phyloP scores from a whole-genome alignment of 2,329 filamentous ascomycete genomes.

The Elsinoe australis region DNA sequence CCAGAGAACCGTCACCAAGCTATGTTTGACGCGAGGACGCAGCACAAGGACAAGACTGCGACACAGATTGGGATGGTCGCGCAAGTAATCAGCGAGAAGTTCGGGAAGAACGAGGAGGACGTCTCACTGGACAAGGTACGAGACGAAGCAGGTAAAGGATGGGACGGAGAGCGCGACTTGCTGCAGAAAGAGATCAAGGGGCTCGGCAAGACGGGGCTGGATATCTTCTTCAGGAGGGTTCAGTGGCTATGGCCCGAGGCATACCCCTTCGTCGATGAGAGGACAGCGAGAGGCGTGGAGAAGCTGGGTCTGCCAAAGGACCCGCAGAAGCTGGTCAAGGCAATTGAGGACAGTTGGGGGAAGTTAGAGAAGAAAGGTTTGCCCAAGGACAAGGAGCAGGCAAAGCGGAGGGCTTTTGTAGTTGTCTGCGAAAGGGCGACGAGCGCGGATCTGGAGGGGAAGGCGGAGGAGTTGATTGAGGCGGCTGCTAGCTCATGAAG shows the following conservation, averaged over 20 bases:
- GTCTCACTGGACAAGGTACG: constrained; percentile 29
- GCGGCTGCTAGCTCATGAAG: constrained; percentile 21
- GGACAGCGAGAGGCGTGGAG: constrained; percentile 30
- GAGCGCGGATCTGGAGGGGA: constrained; percentile 34
- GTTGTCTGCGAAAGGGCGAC: constrained; percentile 34
- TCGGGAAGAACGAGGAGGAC: constrained; percentile 28
- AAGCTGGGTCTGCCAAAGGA: constrained; percentile 33
- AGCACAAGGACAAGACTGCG: constrained; percentile 42
- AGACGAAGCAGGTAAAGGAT: constrained; percentile 27
- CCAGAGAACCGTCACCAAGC: constrained; percentile 34
- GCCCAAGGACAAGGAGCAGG: constrained; percentile 29
- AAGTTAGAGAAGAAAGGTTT: constrained; percentile 27
- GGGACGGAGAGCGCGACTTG: constrained; percentile 27
- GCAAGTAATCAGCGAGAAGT: constrained; percentile 29
- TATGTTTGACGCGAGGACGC: constrained; percentile 37
- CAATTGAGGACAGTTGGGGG: constrained; percentile 33
- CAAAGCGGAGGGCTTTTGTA: constrained; percentile 36
- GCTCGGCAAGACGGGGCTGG: constrained; percentile 34
- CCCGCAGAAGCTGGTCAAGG: constrained; percentile 29
- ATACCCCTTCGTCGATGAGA: constrained; percentile 36
- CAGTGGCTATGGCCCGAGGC: constrained; percentile 35
- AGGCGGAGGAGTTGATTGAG: constrained; percentile 26
- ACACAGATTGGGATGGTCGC: constrained; percentile 33
- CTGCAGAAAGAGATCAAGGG: constrained; percentile 35
- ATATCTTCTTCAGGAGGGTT: constrained; percentile 38